phyloP scores from a whole-genome alignment of 1,139 yeast species.

The Dujonia santamariae region DNA sequence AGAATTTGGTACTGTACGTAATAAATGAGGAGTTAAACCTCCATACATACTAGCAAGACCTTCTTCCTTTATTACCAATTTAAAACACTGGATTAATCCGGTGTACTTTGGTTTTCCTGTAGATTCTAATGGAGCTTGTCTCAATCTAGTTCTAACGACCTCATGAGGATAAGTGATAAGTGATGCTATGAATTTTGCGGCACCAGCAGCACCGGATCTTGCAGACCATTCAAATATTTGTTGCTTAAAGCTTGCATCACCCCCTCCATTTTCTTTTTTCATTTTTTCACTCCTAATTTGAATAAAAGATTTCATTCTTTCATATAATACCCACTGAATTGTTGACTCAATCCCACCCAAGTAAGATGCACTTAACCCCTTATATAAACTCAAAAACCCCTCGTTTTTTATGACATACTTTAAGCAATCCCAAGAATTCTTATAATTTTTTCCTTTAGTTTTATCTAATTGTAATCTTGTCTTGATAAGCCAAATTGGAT shows the following conservation, averaged over 20 bases:
- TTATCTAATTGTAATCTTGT: slow-evolving; percentile 92
- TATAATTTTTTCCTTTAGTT: slow-evolving; percentile 60
- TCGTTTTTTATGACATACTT: slow-evolving; percentile 67
- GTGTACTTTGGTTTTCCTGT: slow-evolving; percentile 85
- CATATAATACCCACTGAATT: slow-evolving; percentile 94
- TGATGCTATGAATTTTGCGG: slow-evolving; percentile 92
- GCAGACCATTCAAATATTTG: slow-evolving; percentile 87
- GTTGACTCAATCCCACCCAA: slow-evolving; percentile 93
- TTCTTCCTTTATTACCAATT: slow-evolving; percentile 79
- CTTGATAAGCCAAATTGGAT: slow-evolving; percentile 98
- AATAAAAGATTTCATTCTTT: slow-evolving; percentile 82
- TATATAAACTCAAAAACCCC: slow-evolving; percentile 77
- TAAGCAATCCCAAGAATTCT: slow-evolving; percentile 83
- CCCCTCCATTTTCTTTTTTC: slow-evolving; percentile 38
- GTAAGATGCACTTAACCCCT: slow-evolving; percentile 91
- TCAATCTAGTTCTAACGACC: slow-evolving; percentile 89
- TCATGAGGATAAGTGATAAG: slow-evolving; percentile 96
- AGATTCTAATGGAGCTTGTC: slow-evolving; percentile 82
- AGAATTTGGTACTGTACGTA: slow-evolving; percentile 96
- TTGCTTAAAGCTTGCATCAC: slow-evolving; percentile 55
- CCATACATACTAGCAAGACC: slow-evolving; percentile 94
- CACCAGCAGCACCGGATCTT: slow-evolving; percentile 96
- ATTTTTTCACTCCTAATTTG: slow-evolving; percentile 43
- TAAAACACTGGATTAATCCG: slow-evolving; percentile 86
- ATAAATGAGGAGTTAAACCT: slow-evolving; percentile 92